Evolutionary conservation across 257 asterid genomes (phyloP), one percentile per base, ranked within the genome.

Genomic region (Knoxia roxburghii): DNA sequence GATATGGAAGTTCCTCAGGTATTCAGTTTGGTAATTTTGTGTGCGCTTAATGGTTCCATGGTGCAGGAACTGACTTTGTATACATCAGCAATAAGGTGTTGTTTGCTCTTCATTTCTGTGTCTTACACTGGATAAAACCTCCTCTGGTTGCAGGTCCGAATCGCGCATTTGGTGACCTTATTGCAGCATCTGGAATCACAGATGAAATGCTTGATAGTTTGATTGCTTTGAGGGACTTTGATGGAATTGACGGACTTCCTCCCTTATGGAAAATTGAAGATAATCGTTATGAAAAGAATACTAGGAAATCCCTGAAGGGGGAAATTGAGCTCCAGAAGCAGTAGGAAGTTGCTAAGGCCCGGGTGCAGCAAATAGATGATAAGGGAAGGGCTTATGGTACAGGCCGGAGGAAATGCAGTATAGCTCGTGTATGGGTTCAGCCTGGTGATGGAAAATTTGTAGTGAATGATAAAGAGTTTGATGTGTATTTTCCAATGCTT

Each of bases 301-400:
- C 82, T 2, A 82, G 61, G 65, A 90, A 79, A 69, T 79, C 92
- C 29, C 75, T 76, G 40, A 82, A 89, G 74, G 95, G 81, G 39
- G 99, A 88, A 71, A 80, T 90, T 39, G 95, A 85, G 78, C 92
- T 88, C 30, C 95, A 79, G 68, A 93, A 86, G 64, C 97, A 85
- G 78, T 96, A 90, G 82, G 96, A 85, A 72, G 82, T 85, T 76
- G 83, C 92, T 43, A 87, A 79, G 74, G 88, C 95, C 14, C 84
- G 95, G 17, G 97, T 90, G 58, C 83, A 81, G 70, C 84, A 83
- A 74, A 88, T 94, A 60, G 99, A 94, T 65, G 88, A 72, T 15
- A 85, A 94, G 72, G 99, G 99, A 70, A 80, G 96, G 87, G 84
- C 97, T 56, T 94, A 90, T 75, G 99, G 97, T 61, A 90, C 97